These are phyloP conservation scores for Axilococcus clingmanii DNA, from an alignment of 139 green algal genomes.

Conservation along the genomic window DNA sequence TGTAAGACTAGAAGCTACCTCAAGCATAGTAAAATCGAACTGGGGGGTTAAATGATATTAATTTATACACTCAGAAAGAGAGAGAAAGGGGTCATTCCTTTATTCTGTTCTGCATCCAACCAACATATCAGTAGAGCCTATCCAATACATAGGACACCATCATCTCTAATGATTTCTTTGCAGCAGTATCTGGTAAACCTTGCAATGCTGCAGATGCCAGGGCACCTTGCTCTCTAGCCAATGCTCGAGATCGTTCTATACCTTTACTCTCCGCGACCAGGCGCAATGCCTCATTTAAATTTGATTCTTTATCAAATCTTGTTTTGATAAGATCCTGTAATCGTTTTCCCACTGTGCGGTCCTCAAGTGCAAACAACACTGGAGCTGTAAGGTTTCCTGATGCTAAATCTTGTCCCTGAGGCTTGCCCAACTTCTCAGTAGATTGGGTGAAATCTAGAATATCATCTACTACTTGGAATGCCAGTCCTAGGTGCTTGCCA, in stretches of 20 bases:
- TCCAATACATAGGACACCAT: slow-evolving; percentile 97
- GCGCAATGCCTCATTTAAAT: slow-evolving; percentile 64
- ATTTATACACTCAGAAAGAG: not conserved
- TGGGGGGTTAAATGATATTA: not conserved
- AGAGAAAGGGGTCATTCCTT: slow-evolving; percentile 1
- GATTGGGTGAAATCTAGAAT: slow-evolving; percentile 97
- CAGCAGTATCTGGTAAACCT: slow-evolving; percentile 54
- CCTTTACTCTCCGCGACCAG: slow-evolving; percentile 69
- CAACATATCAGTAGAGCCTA: slow-evolving; percentile 79
- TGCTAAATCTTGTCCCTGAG: slow-evolving; percentile 90
- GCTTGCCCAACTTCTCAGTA: slow-evolving; percentile 88
- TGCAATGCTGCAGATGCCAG: slow-evolving; percentile 53
- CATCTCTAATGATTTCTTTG: slow-evolving; percentile 67
- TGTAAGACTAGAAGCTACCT: not conserved
- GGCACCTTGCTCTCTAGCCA: slow-evolving; percentile 66
- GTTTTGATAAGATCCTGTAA: slow-evolving; percentile 70
- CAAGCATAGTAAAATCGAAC: not conserved
- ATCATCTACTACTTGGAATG: slow-evolving; percentile 98
- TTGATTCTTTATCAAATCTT: slow-evolving; percentile 72
- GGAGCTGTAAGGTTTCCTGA: slow-evolving; percentile 95
- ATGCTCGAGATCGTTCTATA: slow-evolving; percentile 34
- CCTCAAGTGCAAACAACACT: slow-evolving; percentile 67
- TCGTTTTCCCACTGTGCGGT: slow-evolving; percentile 20
- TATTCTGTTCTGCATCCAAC: not conserved
- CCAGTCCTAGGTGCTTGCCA: slow-evolving; percentile 91